phyloP scores from a whole-genome alignment of 176 grass and related monocot genomes.

The Puya raimondii region DNA sequence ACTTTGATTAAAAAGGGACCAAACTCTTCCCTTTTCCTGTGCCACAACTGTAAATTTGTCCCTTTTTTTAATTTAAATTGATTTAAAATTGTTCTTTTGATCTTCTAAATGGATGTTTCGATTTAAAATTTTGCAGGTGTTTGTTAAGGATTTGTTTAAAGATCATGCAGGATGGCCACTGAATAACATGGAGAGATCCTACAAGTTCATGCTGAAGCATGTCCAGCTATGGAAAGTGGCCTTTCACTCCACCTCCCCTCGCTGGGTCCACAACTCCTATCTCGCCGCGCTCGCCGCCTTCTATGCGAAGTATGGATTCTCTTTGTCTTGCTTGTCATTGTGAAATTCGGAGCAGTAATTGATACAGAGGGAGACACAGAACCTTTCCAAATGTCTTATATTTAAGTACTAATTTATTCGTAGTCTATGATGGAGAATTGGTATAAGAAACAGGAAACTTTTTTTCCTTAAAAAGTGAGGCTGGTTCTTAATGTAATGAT shows the following conservation, averaged over 20 bases:
- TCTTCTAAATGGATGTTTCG: too few relatives aligned
- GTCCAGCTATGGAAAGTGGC: conserved; percentile 98
- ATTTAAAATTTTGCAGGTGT: conserved; percentile 38
- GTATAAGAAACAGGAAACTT: not conserved
- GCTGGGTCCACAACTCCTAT: conserved; percentile 87
- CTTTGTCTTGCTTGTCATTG: not conserved
- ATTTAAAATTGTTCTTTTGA: not conserved
- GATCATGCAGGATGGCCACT: conserved; percentile 94
- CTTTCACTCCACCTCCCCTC: conserved; percentile 83
- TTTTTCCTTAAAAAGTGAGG: too few relatives aligned
- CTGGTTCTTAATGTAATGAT: too few relatives aligned
- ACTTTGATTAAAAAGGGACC: too few relatives aligned
- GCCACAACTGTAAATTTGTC: not conserved
- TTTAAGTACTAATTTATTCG: not conserved
- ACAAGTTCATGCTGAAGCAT: conserved; percentile 99
- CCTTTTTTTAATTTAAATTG: not conserved
- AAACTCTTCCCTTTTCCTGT: too few relatives aligned
- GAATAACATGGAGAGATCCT: conserved; percentile 94
- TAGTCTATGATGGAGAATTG: not conserved
- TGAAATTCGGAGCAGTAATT: not conserved
- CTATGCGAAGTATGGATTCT: conserved; percentile 75
- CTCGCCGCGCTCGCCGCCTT: conserved; percentile 76
- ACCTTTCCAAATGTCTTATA: too few relatives aligned
- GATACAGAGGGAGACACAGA: too few relatives aligned
- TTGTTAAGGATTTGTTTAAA: conserved; percentile 95